These are phyloP conservation scores for Pneumocystis canis DNA, from an alignment of 1,139 yeast species.

Conservation along the genomic window DNA sequence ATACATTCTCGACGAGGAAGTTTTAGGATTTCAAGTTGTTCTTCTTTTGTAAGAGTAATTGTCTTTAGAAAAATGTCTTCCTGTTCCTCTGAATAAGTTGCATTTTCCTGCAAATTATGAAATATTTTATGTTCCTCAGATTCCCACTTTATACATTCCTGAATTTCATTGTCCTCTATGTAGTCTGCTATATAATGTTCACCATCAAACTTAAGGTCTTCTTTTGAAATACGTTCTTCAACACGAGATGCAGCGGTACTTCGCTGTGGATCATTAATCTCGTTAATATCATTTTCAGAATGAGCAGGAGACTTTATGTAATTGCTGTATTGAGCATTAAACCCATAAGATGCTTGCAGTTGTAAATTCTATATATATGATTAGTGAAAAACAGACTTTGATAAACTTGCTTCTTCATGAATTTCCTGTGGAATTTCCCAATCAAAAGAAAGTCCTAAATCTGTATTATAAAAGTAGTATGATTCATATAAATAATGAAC, in stretches of 20 bases:
- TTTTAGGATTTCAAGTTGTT: constrained; percentile 50
- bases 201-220: constrained; percentile 67
- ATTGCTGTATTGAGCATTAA: constrained; percentile 50
- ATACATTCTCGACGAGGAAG: constrained; percentile 53
- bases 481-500: background rate
- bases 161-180: constrained; percentile 38
- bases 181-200: constrained; percentile 82
- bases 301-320: constrained; percentile 50
- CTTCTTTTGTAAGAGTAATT: constrained; percentile 42
- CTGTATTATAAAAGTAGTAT: background rate
- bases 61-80: constrained; percentile 13
- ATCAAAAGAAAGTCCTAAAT: constrained; percentile 29
- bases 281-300: constrained; percentile 85
- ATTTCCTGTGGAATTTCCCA: constrained; percentile 64
- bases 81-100: background rate
- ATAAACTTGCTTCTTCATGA: constrained; percentile 17
- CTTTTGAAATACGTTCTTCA: constrained; percentile 51
- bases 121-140: constrained; percentile 31
- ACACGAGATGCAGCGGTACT: constrained; percentile 42
- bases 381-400: background rate
- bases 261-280: constrained; percentile 64
- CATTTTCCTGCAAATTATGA: background rate
- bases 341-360: constrained; percentile 46
- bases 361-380: constrained; percentile 3
- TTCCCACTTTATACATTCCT: constrained; percentile 41